A percentile compares a stretch with the other conserved stretches of the same genome.
phyloP scores from a whole-genome alignment of 768 basidiomycete genomes.

The Sarcodon aspratus region DNA sequence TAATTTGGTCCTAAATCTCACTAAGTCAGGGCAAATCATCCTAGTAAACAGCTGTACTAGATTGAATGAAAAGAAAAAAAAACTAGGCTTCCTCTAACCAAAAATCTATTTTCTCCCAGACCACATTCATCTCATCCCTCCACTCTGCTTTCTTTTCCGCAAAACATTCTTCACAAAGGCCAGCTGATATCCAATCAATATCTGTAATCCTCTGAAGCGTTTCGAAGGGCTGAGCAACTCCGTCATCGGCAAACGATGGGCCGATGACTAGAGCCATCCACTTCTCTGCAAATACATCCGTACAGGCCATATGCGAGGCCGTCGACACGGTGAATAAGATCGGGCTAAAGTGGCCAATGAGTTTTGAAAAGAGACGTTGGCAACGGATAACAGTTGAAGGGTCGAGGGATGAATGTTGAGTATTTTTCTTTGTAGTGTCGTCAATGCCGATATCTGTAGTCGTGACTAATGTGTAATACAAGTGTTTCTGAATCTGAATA shows the following conservation, averaged over 20 bases:
- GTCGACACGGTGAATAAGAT: conserved; percentile 60
- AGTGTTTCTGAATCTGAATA: conserved; percentile 45
- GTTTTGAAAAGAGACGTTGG: conserved; percentile 15
- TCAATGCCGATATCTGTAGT: conserved; percentile 42
- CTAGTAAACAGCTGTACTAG: neutral
- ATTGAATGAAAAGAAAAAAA: neutral
- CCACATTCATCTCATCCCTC: conserved; percentile 41
- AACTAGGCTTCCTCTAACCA: conserved; percentile 32
- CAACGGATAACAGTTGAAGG: conserved; percentile 16
- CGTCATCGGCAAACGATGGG: conserved; percentile 48
- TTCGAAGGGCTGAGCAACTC: conserved; percentile 64
- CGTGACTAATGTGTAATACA: conserved; percentile 55
- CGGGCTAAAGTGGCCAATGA: conserved; percentile 64
- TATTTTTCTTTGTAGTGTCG: conserved; percentile 11
- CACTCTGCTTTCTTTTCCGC: conserved; percentile 54
- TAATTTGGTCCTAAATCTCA: no score
- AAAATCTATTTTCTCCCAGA: conserved; percentile 51
- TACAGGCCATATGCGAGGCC: conserved; percentile 66
- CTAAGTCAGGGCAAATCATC: no score
- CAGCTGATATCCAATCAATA: conserved; percentile 46
- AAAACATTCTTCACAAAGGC: conserved; percentile 48
- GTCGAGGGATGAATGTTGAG: conserved; percentile 7
- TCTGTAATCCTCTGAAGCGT: conserved; percentile 45
- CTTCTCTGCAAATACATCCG: conserved; percentile 54
- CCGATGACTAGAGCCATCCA: conserved; percentile 68